Conservation (phyloP, 2,329 filamentous ascomycete genomes). For the Aplosporella prunicola region DNA sequence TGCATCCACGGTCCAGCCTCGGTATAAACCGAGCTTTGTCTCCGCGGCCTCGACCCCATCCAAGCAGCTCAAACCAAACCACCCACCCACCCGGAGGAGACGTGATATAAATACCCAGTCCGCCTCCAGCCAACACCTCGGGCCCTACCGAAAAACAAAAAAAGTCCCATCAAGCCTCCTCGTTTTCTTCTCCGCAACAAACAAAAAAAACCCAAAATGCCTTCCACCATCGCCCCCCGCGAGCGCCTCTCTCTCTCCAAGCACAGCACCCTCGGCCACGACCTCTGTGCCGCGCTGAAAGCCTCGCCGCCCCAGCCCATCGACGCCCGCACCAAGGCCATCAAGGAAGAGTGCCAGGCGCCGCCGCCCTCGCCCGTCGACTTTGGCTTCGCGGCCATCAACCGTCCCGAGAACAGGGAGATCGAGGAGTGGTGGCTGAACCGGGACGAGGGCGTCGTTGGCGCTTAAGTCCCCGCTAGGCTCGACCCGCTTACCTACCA, state of each 20-base stretch:
- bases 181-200: background rate
- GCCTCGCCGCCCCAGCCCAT: conserved; percentile 19
- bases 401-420: background rate
- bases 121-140: no score
- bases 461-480: background rate
- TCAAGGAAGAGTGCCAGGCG: conserved; percentile 29
- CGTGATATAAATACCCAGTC: no score
- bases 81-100: no score
- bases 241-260: conserved; percentile 34
- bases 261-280: conserved; percentile 31
- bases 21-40: no score
- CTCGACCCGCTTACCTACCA: background rate
- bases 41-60: no score
- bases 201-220: conserved; percentile 3
- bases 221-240: conserved; percentile 26
- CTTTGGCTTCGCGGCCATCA: conserved; percentile 24
- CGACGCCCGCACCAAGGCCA: conserved; percentile 6
- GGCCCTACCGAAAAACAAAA: no score
- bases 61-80: no score
- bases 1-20: no score
- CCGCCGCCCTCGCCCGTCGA: conserved; percentile 33
- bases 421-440: background rate
- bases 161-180: no score
- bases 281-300: conserved; percentile 32
- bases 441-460: conserved; percentile 3